phyloP scores from a whole-genome alignment of 129 eudicot species.

The Escallonia rubra region DNA sequence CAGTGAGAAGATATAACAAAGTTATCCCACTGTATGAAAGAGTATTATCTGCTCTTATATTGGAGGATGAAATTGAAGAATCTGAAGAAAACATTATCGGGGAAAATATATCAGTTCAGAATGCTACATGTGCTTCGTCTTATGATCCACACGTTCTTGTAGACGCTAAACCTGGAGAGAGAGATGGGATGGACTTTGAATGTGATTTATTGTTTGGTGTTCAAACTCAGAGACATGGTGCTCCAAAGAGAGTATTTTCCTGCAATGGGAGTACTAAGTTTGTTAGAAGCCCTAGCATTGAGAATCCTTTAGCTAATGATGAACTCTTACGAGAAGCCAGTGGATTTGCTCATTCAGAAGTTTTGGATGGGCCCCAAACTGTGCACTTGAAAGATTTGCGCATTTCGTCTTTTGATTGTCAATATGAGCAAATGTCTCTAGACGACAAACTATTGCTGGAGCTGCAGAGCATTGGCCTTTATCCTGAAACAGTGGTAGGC shows the following conservation, averaged over 20 bases:
- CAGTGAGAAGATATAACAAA: slow-evolving; percentile 35
- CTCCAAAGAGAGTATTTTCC: slow-evolving; percentile 9
- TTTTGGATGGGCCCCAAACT: slow-evolving; percentile 15
- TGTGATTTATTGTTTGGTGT: slow-evolving; percentile 32
- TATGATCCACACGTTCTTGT: slow-evolving; percentile 24
- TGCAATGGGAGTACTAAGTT: slow-evolving; percentile 26
- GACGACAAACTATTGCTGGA: slow-evolving; percentile 67
- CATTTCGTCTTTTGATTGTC: slow-evolving; percentile 44
- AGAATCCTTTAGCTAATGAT: slow-evolving; percentile 21
- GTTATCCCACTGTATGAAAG: slow-evolving; percentile 70
- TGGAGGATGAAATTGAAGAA: slow-evolving; percentile 74
- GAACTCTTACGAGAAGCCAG: not conserved
- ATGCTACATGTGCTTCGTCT: slow-evolving; percentile 27
- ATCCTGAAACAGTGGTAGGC: slow-evolving; percentile 76
- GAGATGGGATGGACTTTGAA: slow-evolving; percentile 38
- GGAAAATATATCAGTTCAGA: slow-evolving; percentile 18
- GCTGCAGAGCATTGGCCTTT: slow-evolving; percentile 72
- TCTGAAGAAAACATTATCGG: slow-evolving; percentile 46
- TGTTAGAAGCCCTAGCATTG: slow-evolving; percentile 15
- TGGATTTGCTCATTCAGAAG: slow-evolving; percentile 19
- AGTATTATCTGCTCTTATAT: slow-evolving; percentile 79
- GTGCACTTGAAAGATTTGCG: slow-evolving; percentile 1
- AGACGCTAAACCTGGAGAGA: slow-evolving; percentile 38
- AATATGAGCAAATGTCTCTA: slow-evolving; percentile 54
- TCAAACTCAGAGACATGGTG: slow-evolving; percentile 16